Base-by-base conservation (phyloP, 2,329 filamentous ascomycete species). In the Monosporascus cannonballus region DNA sequence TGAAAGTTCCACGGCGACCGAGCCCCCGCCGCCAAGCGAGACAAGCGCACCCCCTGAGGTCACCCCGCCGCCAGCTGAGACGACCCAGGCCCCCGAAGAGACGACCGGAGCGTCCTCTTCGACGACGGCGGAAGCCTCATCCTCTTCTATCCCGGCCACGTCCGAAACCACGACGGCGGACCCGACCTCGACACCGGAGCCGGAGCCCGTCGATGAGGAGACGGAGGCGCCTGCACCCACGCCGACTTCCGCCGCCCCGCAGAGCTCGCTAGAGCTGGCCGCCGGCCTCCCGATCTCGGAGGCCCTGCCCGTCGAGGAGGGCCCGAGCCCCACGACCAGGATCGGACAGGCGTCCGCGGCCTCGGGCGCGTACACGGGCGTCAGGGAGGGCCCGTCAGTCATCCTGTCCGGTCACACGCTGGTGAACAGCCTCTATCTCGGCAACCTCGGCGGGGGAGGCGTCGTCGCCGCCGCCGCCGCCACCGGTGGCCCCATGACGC, bases 301-400 rank as follows among this genome's bases (percentile, higher is more conserved):
- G 22, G 48, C 41, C 11, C 48, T 54, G 22, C 54, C 54, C 42
- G 27, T 51, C 22, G 45, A 18, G 22, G 22, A 17, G 1, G 9
- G 22, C 22, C n/a, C 4, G 22, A 34, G 30, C 9, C 30, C 30
- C 30, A 34, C 30, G 30, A 34, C 27, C 8, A 4, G 0, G 11
- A 34, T 34, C 30, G 30, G 30, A 14, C 30, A 14, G 18, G 55
- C 61, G 18, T 51, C 56, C 22, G 47, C 60, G 6, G 59, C 61
- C 27, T 55, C 59, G 9, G 62, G 59, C 22, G 57, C 61, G 5
- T 62, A 64, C 25, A 47, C 53, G 9, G 64, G 63, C 37, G 62
- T 55, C 2, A 64, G 64, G 49, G 54, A 61, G 49, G 63, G 62
- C 4, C 61, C 64, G 9, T 51, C 63, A 15, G 62, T 67, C 46